These are phyloP conservation scores for Seiridium cupressi DNA, from an alignment of 2,329 filamentous ascomycete genomes.

Conservation along the genomic window DNA sequence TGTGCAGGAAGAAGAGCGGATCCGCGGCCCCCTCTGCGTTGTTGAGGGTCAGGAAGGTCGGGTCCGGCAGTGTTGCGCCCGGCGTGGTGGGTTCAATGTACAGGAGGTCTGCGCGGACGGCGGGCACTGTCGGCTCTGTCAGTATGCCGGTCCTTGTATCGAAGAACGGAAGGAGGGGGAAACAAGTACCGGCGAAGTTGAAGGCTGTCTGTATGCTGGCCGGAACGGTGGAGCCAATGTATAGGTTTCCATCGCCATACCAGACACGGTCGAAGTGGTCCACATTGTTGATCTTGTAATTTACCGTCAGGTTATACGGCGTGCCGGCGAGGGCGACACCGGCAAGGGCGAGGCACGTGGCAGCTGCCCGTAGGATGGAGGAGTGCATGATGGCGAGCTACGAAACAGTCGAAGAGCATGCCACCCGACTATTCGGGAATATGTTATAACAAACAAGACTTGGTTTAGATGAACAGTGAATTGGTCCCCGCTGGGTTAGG, in stretches of 20 bases:
- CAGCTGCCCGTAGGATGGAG: not conserved
- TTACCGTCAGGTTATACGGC: conserved; percentile 8
- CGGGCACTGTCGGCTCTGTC: conserved; percentile 8
- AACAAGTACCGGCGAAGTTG: conserved; percentile 13
- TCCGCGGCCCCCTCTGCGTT: conserved; percentile 8
- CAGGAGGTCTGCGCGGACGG: conserved; percentile 11
- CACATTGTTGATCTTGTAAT: conserved; percentile 7
- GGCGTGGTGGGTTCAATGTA: conserved; percentile 9
- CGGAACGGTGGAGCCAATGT: conserved; percentile 14
- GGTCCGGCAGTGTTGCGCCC: conserved; percentile 5
- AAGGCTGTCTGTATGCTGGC: conserved; percentile 11
- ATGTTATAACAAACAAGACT: too few relatives aligned
- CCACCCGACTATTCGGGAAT: too few relatives aligned
- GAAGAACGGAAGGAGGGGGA: not conserved
- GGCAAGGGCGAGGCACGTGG: not conserved
- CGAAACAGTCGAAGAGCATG: too few relatives aligned
- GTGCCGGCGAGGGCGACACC: not conserved
- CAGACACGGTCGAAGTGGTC: conserved; percentile 9
- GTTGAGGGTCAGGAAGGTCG: conserved; percentile 18
- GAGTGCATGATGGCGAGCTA: not conserved
- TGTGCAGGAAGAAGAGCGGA: conserved; percentile 12
- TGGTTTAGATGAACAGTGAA: too few relatives aligned
- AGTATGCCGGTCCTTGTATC: not conserved
- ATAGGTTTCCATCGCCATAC: conserved; percentile 15
- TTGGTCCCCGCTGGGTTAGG: not conserved